Evolutionary conservation across 1,139 yeast genomes (phyloP), one percentile per base, ranked within the genome.

Genomic region (Pichia norvegensis): DNA sequence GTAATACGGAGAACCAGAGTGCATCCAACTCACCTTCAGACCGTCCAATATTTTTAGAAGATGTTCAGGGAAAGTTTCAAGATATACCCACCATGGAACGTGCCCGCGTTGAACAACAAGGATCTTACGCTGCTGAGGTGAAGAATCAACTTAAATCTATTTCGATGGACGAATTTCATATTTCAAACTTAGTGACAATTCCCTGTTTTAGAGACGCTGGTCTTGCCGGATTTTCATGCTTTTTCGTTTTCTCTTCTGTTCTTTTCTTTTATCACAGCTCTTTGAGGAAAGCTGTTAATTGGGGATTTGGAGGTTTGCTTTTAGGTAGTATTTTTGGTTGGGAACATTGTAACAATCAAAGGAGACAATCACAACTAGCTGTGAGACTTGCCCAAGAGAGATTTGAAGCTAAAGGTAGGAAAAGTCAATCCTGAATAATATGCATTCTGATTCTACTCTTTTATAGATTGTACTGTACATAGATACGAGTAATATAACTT

Each of bases 121-220:
- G 13, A 11, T 41, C 33, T 27, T 29, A 31, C 17, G 29, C 31
- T 19, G 37, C 31, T 20, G 42, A 45, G 14, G 49, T 46, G 16
- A 27, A 27, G n/a, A 27, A 27, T 2, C 31, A 27, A 27, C 31
- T 57, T 2, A 38, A 51, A 14, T 37, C 55, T 1, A 44, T 60
- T 6, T 41, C 53, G 2, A 37, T 56, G 33, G 66, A 69, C 0
- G 95, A 86, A 60, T 83, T 88, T 60, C 67, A 73, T 10, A 56
- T 78, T 9, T 69, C 69, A 4, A 71, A 74, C 40, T 68, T 83
- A 48, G 72, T 79, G 17, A 67, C 70, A 47, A 85, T 88, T 62
- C 96, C 97, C 2, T 90, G 97, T 63, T 86, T 90, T 63, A 71
- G 96, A 52, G 92, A 85, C 49, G 94, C 96, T 1, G 86, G 88